Evolutionary conservation across 169 alveolate species (phyloP), one percentile per base, ranked within the genome.

Genomic region (Plasmodium sp.): DNA sequence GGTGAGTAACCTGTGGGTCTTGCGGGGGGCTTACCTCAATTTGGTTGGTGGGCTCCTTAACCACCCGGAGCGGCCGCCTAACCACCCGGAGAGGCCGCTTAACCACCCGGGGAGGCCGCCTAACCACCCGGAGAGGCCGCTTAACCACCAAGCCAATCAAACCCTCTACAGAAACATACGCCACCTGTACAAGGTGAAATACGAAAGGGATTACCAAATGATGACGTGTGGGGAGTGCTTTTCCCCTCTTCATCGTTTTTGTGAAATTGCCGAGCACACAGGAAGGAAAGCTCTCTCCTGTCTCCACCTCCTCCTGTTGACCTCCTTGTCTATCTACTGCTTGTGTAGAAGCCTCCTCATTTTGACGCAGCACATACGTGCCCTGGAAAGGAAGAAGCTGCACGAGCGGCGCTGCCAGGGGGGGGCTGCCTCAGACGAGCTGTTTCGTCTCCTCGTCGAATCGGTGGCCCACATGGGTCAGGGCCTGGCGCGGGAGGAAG

Each of bases 121-220:
- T 75, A 12, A 75, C 27, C 48, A 75, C 31, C 31, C 33, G 62
- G 36, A 0, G 31, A 22, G 6, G 5, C 12, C 2, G 10, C 22
- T 2, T 73, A 12, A 4, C 27, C 1, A 22, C 51, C 45, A 45
- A 41, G 22, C 5, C 9, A 48, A 84, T 27, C 41, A 41, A 45
- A 84, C 9, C 9, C 41, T 86, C 48, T 86, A 71, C 81, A 86
- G 56, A 72, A 75, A 86, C 72, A 86, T 86, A 56, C 54, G 88
- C 22, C 14, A 48, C 12, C 22, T 79, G 43, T 79, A 77, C 54
- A 86, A 77, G 81, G 16, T 6, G 71, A 86, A 86, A 86, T 86
- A 86, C 18, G 27, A 36, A 16, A 86, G 41, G 16, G 94, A 86
- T 0, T 86, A 86, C 7, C 18, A 86, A 34, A 34, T 86, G 73